These are phyloP conservation scores for Citrus cavaleriei DNA, from an alignment of 345 rosid genomes.

Conservation along the genomic window DNA sequence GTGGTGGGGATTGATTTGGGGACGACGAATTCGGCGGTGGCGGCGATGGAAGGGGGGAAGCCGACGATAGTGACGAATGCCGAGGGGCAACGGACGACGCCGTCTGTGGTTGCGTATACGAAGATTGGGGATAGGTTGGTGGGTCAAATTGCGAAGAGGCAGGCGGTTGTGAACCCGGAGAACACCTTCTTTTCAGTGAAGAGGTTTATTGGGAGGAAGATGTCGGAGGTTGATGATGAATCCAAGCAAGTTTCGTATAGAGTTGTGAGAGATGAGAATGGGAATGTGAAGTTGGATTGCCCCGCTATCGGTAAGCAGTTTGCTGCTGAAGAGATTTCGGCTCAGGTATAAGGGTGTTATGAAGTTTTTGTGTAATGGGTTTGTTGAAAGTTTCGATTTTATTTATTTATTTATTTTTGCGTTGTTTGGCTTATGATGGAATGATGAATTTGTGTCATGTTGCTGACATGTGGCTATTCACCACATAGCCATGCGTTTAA, in stretches of 20 bases:
- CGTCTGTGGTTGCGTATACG: slow-evolving; percentile 93
- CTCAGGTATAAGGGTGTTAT: too few relatives aligned
- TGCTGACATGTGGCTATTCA: too few relatives aligned
- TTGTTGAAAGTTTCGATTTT: too few relatives aligned
- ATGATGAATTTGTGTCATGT: too few relatives aligned
- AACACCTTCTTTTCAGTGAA: slow-evolving; percentile 98
- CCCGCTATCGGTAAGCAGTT: slow-evolving; percentile 45
- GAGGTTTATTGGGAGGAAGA: slow-evolving; percentile 97
- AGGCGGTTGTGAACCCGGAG: slow-evolving; percentile 96
- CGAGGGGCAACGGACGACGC: slow-evolving; percentile 97
- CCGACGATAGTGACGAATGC: slow-evolving; percentile 95
- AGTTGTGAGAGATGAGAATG: slow-evolving; percentile 85
- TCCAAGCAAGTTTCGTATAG: slow-evolving; percentile 86
- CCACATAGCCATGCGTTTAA: too few relatives aligned
- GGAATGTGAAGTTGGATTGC: slow-evolving; percentile 90
- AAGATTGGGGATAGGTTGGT: slow-evolving; percentile 86
- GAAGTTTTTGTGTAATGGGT: too few relatives aligned
- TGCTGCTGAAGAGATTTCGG: too few relatives aligned
- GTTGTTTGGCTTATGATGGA: too few relatives aligned
- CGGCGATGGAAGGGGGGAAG: slow-evolving; percentile 99
- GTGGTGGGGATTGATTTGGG: slow-evolving; percentile 96
- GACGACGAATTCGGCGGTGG: slow-evolving; percentile 96
- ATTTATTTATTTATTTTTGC: too few relatives aligned
- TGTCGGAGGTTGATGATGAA: slow-evolving; percentile 95
- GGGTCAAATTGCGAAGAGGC: slow-evolving; percentile 97